Evolutionary conservation across 768 basidiomycete genomes (phyloP), one percentile per base, ranked within the genome.

Genomic region (Phylloporus scabripes): DNA sequence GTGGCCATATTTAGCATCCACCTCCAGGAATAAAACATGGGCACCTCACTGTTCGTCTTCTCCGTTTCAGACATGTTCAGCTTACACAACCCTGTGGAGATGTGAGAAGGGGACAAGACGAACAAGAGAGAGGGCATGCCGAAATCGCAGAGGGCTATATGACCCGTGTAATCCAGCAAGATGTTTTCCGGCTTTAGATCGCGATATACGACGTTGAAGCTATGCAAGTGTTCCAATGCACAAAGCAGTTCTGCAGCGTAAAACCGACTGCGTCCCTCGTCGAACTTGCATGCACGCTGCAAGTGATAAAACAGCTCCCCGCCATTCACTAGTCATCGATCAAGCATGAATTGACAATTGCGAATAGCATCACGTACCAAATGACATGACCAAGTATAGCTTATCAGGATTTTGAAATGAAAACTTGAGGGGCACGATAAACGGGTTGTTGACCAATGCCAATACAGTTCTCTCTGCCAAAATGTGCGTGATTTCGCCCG

Each of bases 161-260:
- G 95, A 8, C 95, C 95, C 0, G 93, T 94, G 60, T 95, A 98
- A 69, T 98, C 95, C 42, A 99, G 72, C 5, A 99, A 72, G 62
- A 98, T 99, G 67, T 99, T 99, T 70, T 99, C 95, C 11, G 95
- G 95, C 64, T 99, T 99, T 57, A 99, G 72, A 66, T 99, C 95
- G 39, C 94, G 90, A 70, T 98, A 98, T 32, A 99, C 92, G 28
- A 99, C 95, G 63, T 99, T 96, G 76, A 98, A 98, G 43, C 89
- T 82, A 59, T 99, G 95, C 48, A 99, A 67, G 72, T 97, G 94
- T 66, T 99, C 95, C 56, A 99, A 71, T 0, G 95, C 95, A 60
- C 90, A 87, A 7, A 99, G 76, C 28, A 99, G 74, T 69, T 99
- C 95, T n/a, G 95, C 93, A 4, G 95, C 95, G 63, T 99, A 99